A percentile compares a stretch with the other conserved stretches of the same genome.
Evolutionary conservation across 2,329 filamentous ascomycete genomes (phyloP).

Genomic region (Phialocephala subalpina): DNA sequence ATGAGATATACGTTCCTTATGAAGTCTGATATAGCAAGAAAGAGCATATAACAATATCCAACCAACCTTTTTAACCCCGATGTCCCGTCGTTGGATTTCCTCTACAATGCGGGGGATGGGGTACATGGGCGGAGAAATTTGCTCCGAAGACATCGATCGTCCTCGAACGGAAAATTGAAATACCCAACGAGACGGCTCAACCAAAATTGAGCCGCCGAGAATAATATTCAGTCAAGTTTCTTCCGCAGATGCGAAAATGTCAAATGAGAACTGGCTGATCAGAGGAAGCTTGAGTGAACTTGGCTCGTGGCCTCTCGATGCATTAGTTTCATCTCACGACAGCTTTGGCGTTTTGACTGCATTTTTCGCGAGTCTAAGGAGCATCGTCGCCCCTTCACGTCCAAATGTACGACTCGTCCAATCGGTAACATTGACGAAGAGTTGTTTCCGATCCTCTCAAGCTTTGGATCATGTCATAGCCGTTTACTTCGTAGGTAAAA

Average conservation of each 20-base stretch:
- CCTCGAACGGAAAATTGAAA: constrained; percentile 4
- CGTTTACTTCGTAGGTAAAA: no score
- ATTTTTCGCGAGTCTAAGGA: no score
- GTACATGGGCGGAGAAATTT: constrained; percentile 6
- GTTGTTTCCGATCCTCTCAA: not conserved
- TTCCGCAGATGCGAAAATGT: not conserved
- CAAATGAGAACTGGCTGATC: no score
- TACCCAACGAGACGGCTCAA: not conserved
- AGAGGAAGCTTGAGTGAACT: not conserved
- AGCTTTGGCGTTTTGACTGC: no score
- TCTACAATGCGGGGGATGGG: not conserved
- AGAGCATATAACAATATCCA: not conserved
- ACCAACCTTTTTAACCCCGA: not conserved
- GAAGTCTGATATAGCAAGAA: not conserved
- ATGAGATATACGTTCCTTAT: not conserved
- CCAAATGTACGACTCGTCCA: no score
- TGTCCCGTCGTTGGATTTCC: not conserved
- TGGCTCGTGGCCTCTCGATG: not conserved
- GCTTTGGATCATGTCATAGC: not conserved
- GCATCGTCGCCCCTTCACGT: no score
- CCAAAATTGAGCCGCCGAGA: no score
- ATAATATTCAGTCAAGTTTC: not conserved
- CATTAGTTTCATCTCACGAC: no score
- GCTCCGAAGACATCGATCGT: not conserved
- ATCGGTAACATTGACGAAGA: no score